Evolutionary conservation across 2,329 filamentous ascomycete species (phyloP).

Genomic region (Diaporthe destruens): DNA sequence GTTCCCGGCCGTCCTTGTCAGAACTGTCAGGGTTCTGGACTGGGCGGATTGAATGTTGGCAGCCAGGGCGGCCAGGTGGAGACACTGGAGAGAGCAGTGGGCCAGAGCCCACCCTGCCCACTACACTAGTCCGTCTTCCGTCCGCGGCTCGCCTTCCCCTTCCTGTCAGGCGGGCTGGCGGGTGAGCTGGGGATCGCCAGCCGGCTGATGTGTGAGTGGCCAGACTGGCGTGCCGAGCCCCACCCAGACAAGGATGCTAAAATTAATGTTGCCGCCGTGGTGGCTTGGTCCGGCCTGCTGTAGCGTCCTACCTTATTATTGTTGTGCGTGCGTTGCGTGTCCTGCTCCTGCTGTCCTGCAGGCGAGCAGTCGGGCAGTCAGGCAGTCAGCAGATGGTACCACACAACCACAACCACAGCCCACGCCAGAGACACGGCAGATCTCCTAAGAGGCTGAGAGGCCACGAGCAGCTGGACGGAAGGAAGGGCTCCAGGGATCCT

Average conservation of each 20-base stretch:
- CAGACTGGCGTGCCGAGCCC: conserved; percentile 6
- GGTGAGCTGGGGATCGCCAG: conserved; percentile 8
- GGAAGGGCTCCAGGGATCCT: conserved; percentile 15
- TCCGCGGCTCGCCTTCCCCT: conserved; percentile 25
- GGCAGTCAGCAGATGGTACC: too few relatives aligned
- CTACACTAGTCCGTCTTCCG: not conserved
- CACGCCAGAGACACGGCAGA: conserved; percentile 26
- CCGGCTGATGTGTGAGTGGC: conserved; percentile 34
- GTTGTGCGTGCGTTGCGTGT: conserved; percentile 21
- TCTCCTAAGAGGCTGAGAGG: not conserved
- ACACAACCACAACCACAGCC: not conserved
- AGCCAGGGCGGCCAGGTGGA: not conserved
- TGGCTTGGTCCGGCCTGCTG: conserved; percentile 35
- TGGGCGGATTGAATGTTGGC: conserved; percentile 11
- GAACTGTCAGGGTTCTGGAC: conserved; percentile 23
- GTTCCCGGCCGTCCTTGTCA: conserved; percentile 34
- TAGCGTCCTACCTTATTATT: conserved; percentile 34
- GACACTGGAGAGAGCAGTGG: not conserved
- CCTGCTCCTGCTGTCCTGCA: not conserved
- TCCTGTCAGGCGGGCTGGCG: conserved; percentile 19
- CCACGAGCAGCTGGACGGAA: conserved; percentile 9
- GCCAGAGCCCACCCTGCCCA: conserved; percentile 1
- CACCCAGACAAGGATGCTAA: conserved; percentile 32
- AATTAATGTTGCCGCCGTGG: conserved; percentile 41
- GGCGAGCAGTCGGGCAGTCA: too few relatives aligned